phyloP scores from a whole-genome alignment of 768 basidiomycete genomes.

The Suillus discolor region DNA sequence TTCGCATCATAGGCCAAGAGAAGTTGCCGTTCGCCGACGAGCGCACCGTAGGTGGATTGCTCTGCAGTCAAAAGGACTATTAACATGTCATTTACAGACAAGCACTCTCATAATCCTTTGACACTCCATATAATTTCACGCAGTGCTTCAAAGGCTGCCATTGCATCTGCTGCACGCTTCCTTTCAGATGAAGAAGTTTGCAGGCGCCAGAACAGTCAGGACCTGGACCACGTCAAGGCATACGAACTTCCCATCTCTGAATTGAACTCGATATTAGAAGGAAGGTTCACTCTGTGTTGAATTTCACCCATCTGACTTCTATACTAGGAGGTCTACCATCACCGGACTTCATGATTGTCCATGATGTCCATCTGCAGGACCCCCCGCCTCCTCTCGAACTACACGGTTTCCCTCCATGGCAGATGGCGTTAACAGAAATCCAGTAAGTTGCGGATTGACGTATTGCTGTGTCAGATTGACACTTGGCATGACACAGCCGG shows the following conservation, averaged over 20 bases:
- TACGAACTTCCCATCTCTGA: constrained; percentile 46
- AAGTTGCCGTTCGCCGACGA: constrained; percentile 28
- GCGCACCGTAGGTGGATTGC: constrained; percentile 21
- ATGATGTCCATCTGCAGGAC: constrained; percentile 47
- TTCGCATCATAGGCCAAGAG: constrained; percentile 23
- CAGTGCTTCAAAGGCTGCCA: constrained; percentile 62
- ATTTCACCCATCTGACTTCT: constrained; percentile 8
- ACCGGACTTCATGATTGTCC: constrained; percentile 80
- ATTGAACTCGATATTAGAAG: constrained; percentile 58
- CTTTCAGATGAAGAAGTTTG: constrained; percentile 36
- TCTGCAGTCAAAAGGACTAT: background rate
- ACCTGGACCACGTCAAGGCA: constrained; percentile 2
- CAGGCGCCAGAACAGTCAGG: constrained; percentile 8
- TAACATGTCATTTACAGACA: constrained; percentile 6
- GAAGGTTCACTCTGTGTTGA: constrained; percentile 36
- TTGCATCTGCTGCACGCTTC: constrained; percentile 55
- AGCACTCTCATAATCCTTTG: constrained; percentile 30
- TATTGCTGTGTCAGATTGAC: background rate
- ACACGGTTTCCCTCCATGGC: constrained; percentile 84
- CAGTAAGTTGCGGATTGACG: constrained; percentile 48
- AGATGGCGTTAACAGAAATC: constrained; percentile 79
- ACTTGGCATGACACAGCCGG: constrained; percentile 16
- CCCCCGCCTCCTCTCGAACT: constrained; percentile 58
- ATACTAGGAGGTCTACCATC: constrained; percentile 51
- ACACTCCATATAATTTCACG: constrained; percentile 61